phyloP scores from a whole-genome alignment of 768 basidiomycete species.

The Punctularia strigosozonata region DNA sequence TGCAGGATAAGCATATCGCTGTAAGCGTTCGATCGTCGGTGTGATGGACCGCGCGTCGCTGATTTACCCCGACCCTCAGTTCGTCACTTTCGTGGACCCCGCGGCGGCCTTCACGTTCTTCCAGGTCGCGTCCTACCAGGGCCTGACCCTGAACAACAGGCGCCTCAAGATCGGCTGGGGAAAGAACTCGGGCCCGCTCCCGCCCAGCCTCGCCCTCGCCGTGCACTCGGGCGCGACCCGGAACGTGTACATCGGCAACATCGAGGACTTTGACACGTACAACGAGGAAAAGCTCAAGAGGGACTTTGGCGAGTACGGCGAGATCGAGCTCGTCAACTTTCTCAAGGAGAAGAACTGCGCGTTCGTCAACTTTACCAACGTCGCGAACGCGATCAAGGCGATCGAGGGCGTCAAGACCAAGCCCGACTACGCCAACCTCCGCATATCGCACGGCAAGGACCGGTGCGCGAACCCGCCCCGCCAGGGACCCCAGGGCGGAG shows the following conservation, averaged over 20 bases:
- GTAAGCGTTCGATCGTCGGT: slow-evolving; percentile 37
- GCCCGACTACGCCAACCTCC: slow-evolving; percentile 79
- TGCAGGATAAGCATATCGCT: slow-evolving; percentile 96
- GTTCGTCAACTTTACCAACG: slow-evolving; percentile 93
- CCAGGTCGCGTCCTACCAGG: slow-evolving; percentile 84
- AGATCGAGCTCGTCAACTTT: slow-evolving; percentile 95
- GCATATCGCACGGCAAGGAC: slow-evolving; percentile 93
- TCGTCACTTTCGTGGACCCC: slow-evolving; percentile 93
- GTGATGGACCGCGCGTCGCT: not conserved
- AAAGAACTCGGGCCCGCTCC: slow-evolving; percentile 83
- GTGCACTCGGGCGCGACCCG: slow-evolving; percentile 90
- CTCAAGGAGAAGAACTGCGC: slow-evolving; percentile 94
- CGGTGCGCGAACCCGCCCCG: slow-evolving; percentile 89
- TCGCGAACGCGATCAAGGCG: slow-evolving; percentile 95
- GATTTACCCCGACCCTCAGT: slow-evolving; percentile 30
- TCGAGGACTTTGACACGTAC: slow-evolving; percentile 92
- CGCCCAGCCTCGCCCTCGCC: slow-evolving; percentile 73
- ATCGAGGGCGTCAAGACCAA: slow-evolving; percentile 91
- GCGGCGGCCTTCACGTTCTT: slow-evolving; percentile 89
- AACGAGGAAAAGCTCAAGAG: slow-evolving; percentile 80
- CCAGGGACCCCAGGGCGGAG: slow-evolving; percentile 65
- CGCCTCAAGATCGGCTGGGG: slow-evolving; percentile 98
- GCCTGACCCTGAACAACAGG: slow-evolving; percentile 85
- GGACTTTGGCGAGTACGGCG: slow-evolving; percentile 94
- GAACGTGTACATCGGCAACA: slow-evolving; percentile 93